Evolutionary conservation across 257 asterid species (phyloP).

Genomic region (Gentiana straminea): DNA sequence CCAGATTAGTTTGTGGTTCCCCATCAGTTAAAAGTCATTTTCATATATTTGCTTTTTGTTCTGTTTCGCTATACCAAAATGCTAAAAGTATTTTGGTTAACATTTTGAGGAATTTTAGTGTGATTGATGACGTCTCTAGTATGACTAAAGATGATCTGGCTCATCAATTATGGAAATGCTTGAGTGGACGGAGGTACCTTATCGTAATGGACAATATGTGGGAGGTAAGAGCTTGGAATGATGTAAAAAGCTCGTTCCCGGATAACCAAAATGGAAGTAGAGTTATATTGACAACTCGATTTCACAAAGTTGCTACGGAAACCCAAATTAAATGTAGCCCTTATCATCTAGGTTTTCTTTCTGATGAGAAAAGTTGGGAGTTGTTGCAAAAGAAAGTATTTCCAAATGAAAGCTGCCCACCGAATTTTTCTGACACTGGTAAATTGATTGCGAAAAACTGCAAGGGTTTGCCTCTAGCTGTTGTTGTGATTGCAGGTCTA

Average conservation of each 20-base stretch:
- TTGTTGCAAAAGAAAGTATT: constrained; percentile 1
- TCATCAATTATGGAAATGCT: constrained; percentile 1
- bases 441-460: neutral
- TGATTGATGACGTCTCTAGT: neutral
- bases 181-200: constrained; percentile 6
- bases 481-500: constrained; percentile 2
- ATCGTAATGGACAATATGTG: constrained; percentile 16
- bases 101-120: neutral
- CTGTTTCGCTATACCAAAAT: neutral
- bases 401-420: neutral
- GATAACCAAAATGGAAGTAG: constrained; percentile 10
- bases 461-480: constrained; percentile 11
- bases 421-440: constrained; percentile 7
- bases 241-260: neutral
- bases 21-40: neutral
- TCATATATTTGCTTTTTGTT: neutral
- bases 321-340: neutral
- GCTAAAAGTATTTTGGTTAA: neutral
- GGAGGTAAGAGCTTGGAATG: constrained; percentile 6
- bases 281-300: constrained; percentile 11
- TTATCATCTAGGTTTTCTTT: neutral
- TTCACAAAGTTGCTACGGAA: constrained; percentile 1
- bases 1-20: neutral
- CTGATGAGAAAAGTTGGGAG: constrained; percentile 8
- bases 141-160: constrained; percentile 2